Base-by-base conservation (phyloP, 148 eudicot species). In the Euryodendron excelsum region DNA sequence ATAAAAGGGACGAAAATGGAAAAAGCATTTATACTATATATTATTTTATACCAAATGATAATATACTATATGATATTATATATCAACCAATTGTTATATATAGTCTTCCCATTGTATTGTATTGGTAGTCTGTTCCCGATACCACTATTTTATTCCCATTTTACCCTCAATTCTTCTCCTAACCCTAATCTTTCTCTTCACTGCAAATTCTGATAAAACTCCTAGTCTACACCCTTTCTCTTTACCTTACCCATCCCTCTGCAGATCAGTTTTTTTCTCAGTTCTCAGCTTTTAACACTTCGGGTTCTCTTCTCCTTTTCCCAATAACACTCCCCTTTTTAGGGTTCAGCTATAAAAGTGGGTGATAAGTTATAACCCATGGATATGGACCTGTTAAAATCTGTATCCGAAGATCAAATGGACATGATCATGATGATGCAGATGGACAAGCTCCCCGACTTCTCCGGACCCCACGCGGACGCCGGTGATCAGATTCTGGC, bases 231-330 rank as follows among this genome's bases (percentile, higher is more conserved):
- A 44, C 79, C 71, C 89, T 89, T 69, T 83, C 80, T 79, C 82
- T 69, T 80, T 66, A 48, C 80, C 82, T 83, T 77, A 74, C 92
- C 90, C 91, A 89, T 89, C 82, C 89, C 91, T 88, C 87, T 83
- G 68, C 80, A 82, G 80, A 55, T 41, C 73, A 74, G 75, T 60
- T 27, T n/a, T n/a, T n/a, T n/a, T 48, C 73, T 67, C 85, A 69
- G 81, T 79, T 65, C 73, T 50, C 80, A 78, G 67, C 78, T 77
- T 83, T 79, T 62, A 30, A 55, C 59, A 79, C 64, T 52, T 81
- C 71, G 27, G n/a, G n/a, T n/a, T n/a, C n/a, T n/a, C n/a, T n/a
- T n/a, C n/a, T n/a, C n/a, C n/a, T n/a, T 52, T 81, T 76, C 69
- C 64, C 74, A 81, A 80, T 21, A 83, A 83, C 47, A 47, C 44